Evolutionary conservation across 768 basidiomycete genomes (phyloP).

Genomic region (Gymnopilus dilepis): DNA sequence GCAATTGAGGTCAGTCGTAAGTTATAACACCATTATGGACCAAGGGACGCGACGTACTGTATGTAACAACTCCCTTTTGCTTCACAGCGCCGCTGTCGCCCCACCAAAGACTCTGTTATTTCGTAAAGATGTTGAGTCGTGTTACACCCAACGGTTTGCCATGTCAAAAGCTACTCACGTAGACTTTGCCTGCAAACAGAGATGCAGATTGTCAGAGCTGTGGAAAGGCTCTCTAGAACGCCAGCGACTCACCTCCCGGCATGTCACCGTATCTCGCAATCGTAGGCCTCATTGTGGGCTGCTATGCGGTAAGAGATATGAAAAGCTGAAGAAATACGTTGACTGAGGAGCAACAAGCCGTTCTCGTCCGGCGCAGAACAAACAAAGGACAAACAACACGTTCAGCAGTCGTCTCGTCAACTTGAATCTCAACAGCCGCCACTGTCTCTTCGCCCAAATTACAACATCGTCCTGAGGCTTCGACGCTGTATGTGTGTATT

Average conservation of each 20-base stretch:
- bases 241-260: constrained; percentile 70
- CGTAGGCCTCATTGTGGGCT: constrained; percentile 65
- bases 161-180: constrained; percentile 56
- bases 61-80: constrained; percentile 78
- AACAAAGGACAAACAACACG: constrained; percentile 36
- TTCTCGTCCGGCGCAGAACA: constrained; percentile 37
- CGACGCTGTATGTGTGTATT: no score
- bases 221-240: constrained; percentile 1
- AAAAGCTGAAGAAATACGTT: constrained; percentile 23
- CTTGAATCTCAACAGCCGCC: no score
- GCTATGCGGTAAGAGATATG: constrained; percentile 24
- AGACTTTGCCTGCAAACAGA: constrained; percentile 67
- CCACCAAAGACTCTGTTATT: constrained; percentile 85
- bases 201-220: constrained; percentile 3
- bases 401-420: no score
- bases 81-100: constrained; percentile 68
- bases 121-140: constrained; percentile 5
- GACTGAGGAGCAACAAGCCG: constrained; percentile 30
- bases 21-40: neutral
- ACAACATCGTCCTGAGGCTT: no score
- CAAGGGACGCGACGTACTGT: constrained; percentile 64
- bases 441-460: no score
- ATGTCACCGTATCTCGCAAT: constrained; percentile 69
- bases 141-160: neutral
- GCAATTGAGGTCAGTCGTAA: constrained; percentile 4